phyloP scores from a whole-genome alignment of 352 stramenopile species.

The Globisporangium heterothallicum region DNA sequence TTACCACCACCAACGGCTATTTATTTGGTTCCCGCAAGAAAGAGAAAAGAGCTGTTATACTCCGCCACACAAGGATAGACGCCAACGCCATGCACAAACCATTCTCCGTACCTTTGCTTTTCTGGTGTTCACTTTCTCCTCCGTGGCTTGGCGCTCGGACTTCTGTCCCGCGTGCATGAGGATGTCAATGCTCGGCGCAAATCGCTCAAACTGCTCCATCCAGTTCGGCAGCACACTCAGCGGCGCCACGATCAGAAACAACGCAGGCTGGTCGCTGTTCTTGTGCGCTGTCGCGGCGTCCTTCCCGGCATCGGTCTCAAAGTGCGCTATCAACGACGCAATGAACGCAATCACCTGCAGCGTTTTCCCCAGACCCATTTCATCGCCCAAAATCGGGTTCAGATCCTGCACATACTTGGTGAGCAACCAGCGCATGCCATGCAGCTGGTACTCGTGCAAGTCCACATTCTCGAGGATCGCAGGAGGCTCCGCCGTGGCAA shows the following conservation, averaged over 20 bases:
- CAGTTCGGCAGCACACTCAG: conserved; percentile 82
- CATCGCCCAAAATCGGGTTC: conserved; percentile 73
- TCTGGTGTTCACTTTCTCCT: conserved; percentile 7
- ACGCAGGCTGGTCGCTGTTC: conserved; percentile 5
- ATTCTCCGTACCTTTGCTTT: conserved; percentile 8
- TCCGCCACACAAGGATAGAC: too few relatives aligned
- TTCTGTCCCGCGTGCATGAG: conserved; percentile 54
- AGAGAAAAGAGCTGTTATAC: too few relatives aligned
- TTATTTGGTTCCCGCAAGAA: too few relatives aligned
- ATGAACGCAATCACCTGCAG: conserved; percentile 76
- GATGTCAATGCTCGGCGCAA: conserved; percentile 49
- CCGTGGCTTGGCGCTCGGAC: conserved; percentile 26
- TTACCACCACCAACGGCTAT: conserved; percentile 54
- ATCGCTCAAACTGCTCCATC: conserved; percentile 75
- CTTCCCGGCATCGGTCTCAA: not conserved
- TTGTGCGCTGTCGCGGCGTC: not conserved
- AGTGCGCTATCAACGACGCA: conserved; percentile 29
- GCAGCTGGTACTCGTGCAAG: conserved; percentile 67
- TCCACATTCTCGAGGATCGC: conserved; percentile 45
- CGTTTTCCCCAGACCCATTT: conserved; percentile 84
- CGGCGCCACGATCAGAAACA: conserved; percentile 60
- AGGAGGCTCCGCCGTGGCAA: conserved; percentile 17
- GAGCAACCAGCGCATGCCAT: conserved; percentile 60
- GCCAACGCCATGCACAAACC: too few relatives aligned
- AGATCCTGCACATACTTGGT: conserved; percentile 52